phyloP scores from a whole-genome alignment of 257 asterid species.

The Fraxinus pennsylvanica region DNA sequence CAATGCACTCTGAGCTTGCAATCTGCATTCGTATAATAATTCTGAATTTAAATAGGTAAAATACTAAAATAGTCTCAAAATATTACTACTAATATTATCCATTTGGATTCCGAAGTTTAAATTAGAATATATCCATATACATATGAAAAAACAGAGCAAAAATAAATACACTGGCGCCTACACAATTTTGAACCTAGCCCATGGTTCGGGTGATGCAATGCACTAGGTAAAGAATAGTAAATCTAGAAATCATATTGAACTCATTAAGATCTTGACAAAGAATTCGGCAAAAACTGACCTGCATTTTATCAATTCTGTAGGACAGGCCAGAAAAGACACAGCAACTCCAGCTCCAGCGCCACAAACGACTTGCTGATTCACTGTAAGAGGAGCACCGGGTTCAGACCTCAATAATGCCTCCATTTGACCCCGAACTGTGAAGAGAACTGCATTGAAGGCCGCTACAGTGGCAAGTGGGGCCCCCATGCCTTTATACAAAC shows the following conservation, averaged over 20 bases:
- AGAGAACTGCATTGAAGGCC: constrained; percentile 81
- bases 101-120: neutral
- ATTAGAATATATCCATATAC: neutral
- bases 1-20: constrained; percentile 80
- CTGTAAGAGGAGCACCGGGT: constrained; percentile 68
- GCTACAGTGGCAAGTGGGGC: constrained; percentile 94
- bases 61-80: neutral
- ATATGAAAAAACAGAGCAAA: neutral
- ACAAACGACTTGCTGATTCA: constrained; percentile 72
- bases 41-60: neutral
- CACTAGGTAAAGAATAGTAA: neutral
- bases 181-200: neutral
- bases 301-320: constrained; percentile 93
- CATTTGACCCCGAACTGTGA: constrained; percentile 83
- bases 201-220: neutral
- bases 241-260: too few species aligned
- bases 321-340: constrained; percentile 84
- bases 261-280: neutral
- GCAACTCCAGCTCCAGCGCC: constrained; percentile 93
- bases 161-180: neutral
- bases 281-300: constrained; percentile 44
- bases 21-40: constrained; percentile 36
- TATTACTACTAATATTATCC: neutral
- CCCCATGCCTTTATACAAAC: constrained; percentile 95
- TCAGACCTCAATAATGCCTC: constrained; percentile 71